phyloP scores from a whole-genome alignment of 805 yeast species.

The Kazachstania psychrophila region DNA sequence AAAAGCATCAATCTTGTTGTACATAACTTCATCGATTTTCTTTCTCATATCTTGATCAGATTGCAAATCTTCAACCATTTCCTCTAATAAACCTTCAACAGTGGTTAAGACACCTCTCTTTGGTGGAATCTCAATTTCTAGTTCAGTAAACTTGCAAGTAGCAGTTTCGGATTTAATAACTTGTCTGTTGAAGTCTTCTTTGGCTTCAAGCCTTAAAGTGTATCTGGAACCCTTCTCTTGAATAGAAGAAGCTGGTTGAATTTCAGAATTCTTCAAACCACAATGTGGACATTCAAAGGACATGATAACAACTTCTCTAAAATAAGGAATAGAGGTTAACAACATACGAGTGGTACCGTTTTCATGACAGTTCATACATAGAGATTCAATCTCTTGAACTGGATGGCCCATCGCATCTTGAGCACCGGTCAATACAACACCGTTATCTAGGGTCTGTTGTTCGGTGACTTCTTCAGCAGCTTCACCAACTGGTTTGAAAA shows the following conservation, averaged over 20 bases:
- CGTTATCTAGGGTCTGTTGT: slow-evolving; percentile 19
- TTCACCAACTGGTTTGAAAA: slow-evolving; percentile 53
- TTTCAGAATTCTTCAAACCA: slow-evolving; percentile 79
- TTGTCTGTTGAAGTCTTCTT: slow-evolving; percentile 77
- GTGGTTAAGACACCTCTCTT: slow-evolving; percentile 89
- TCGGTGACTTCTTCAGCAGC: slow-evolving; percentile 33
- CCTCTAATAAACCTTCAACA: slow-evolving; percentile 78
- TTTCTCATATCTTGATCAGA: slow-evolving; percentile 77
- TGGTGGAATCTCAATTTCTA: slow-evolving; percentile 92
- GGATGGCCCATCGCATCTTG: slow-evolving; percentile 83
- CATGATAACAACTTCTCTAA: slow-evolving; percentile 85
- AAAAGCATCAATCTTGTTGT: slow-evolving; percentile 65
- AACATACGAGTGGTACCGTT: slow-evolving; percentile 77
- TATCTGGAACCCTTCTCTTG: slow-evolving; percentile 82
- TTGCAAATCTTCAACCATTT: slow-evolving; percentile 73
- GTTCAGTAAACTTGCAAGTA: slow-evolving; percentile 64
- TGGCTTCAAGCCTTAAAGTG: slow-evolving; percentile 54
- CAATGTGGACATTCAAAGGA: slow-evolving; percentile 95
- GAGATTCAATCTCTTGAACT: slow-evolving; percentile 87
- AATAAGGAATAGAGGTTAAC: slow-evolving; percentile 83
- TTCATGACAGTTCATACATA: slow-evolving; percentile 92
- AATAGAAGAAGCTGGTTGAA: slow-evolving; percentile 91
- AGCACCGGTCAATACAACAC: slow-evolving; percentile 62
- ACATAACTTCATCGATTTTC: slow-evolving; percentile 61
- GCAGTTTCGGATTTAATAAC: slow-evolving; percentile 87